Conservation (phyloP, 2,329 filamentous ascomycete species). For the Colletotrichum sp. region DNA sequence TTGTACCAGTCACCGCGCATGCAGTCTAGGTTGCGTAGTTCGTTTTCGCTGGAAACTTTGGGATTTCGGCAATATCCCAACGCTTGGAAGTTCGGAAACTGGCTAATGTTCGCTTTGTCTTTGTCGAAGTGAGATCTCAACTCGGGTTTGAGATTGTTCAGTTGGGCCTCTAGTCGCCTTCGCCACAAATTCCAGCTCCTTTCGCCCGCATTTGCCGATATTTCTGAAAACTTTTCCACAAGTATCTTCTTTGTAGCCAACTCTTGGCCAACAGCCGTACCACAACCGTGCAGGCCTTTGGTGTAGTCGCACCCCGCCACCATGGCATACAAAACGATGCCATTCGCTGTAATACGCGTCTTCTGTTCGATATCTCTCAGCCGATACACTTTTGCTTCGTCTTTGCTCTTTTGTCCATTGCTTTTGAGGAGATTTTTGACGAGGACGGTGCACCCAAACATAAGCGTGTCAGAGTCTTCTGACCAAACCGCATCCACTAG, state of each 20-base stretch:
- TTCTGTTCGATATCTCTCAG: conserved; percentile 6
- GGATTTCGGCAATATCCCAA: background rate
- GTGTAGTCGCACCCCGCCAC: conserved; percentile 30
- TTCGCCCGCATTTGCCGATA: background rate
- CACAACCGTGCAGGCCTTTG: conserved; percentile 11
- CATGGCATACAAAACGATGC: conserved; percentile 27
- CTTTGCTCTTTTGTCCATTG: conserved; percentile 6
- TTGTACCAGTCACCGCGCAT: background rate
- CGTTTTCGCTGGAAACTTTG: background rate
- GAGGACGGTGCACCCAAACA: conserved; percentile 51
- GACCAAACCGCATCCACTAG: conserved; percentile 55
- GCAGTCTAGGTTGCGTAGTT: background rate
- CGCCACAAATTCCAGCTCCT: background rate
- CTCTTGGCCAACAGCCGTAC: background rate
- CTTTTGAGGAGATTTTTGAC: background rate
- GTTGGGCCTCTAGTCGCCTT: background rate
- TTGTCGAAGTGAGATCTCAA: background rate
- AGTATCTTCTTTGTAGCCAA: background rate
- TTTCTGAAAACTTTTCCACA: background rate
- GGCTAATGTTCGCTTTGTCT: background rate
- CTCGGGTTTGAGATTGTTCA: fast-evolving
- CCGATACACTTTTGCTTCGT: conserved; percentile 9
- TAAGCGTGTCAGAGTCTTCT: conserved; percentile 49
- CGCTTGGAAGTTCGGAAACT: background rate
- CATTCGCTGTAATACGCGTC: conserved; percentile 16